Conservation (phyloP, 1,284 basidiomycete genomes). For the Singerocomus inundabilis region DNA sequence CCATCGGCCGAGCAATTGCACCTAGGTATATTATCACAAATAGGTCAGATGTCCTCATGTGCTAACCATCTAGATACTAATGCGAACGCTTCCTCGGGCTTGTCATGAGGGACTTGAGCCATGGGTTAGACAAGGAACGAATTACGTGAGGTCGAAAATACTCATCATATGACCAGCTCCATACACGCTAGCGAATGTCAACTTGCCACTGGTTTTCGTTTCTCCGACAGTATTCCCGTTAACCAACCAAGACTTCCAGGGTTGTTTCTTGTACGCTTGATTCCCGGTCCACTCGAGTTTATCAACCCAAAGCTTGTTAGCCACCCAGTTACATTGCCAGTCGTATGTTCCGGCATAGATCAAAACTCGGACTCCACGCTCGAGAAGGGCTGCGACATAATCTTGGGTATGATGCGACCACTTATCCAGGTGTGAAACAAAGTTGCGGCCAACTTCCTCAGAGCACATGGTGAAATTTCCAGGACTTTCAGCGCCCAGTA, state of each 20-base stretch:
- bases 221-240: slow-evolving; percentile 57
- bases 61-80: slow-evolving; percentile 63
- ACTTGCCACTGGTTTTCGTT: slow-evolving; percentile 55
- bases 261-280: slow-evolving; percentile 47
- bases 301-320: slow-evolving; percentile 74
- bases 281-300: slow-evolving; percentile 70
- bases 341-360: slow-evolving; percentile 81
- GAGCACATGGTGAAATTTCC: slow-evolving; percentile 61
- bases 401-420: slow-evolving; percentile 56
- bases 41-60: slow-evolving; percentile 38
- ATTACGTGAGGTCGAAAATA: slow-evolving; percentile 24
- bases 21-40: slow-evolving; percentile 1
- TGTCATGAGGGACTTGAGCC: slow-evolving; percentile 62
- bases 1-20: neutral
- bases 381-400: slow-evolving; percentile 71
- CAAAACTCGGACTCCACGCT: slow-evolving; percentile 68
- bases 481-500: slow-evolving; percentile 59
- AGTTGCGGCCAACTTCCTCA: slow-evolving; percentile 44
- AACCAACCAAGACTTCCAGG: slow-evolving; percentile 59
- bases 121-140: slow-evolving; percentile 12
- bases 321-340: slow-evolving; percentile 79
- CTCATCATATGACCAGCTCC: slow-evolving; percentile 74
- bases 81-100: slow-evolving; percentile 55
- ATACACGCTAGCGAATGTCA: slow-evolving; percentile 66
- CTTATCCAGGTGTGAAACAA: slow-evolving; percentile 58